Conservation (phyloP, 2,329 filamentous ascomycete genomes). For the Trichothecium sympodiale region DNA sequence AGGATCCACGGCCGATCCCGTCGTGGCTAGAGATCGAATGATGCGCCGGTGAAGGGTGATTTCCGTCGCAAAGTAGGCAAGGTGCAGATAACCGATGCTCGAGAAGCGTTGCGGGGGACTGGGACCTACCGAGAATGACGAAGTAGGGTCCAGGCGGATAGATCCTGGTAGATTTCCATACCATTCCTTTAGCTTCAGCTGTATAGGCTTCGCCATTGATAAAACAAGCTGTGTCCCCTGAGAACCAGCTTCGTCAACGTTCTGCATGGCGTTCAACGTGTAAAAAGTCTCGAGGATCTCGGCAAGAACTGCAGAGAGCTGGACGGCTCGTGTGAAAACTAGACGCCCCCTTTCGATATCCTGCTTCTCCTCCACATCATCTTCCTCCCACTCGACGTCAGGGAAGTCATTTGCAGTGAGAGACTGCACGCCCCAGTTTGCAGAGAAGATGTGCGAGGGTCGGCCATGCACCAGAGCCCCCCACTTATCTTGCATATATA, state of each 20-base stretch:
- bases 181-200: constrained; percentile 76
- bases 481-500: constrained; percentile 94
- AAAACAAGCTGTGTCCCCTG: constrained; percentile 65
- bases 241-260: constrained; percentile 52
- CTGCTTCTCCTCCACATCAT: constrained; percentile 47
- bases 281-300: constrained; percentile 79
- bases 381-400: constrained; percentile 57
- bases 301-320: constrained; percentile 62
- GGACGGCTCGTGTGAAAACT: constrained; percentile 65
- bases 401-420: constrained; percentile 61
- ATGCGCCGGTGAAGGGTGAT: constrained; percentile 89
- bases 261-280: constrained; percentile 64
- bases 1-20: constrained; percentile 44
- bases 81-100: constrained; percentile 68
- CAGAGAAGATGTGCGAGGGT: constrained; percentile 60
- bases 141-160: constrained; percentile 56
- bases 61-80: constrained; percentile 88
- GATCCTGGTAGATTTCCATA: constrained; percentile 55
- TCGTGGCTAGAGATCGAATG: constrained; percentile 59
- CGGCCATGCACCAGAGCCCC: constrained; percentile 75
- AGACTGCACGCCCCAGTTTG: constrained; percentile 66
- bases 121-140: constrained; percentile 15
- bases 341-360: constrained; percentile 58
- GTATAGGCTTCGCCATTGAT: constrained; percentile 68
- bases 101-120: constrained; percentile 35